Conservation (phyloP, 2,329 filamentous ascomycete genomes). For the Monosporascus sp. region DNA sequence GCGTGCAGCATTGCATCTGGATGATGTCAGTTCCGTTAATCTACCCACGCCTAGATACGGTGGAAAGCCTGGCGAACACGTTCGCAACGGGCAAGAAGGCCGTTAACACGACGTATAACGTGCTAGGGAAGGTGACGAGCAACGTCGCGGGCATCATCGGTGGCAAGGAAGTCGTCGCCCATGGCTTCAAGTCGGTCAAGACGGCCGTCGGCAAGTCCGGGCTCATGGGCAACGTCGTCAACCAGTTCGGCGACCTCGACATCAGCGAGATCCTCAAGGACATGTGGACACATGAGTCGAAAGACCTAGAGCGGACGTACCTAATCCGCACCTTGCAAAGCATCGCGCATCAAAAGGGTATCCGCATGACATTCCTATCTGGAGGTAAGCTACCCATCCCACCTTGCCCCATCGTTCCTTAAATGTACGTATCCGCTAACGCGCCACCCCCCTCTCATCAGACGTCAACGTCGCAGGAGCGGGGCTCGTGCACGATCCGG, state of each 20-base stretch:
- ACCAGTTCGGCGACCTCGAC: slow-evolving; percentile 94
- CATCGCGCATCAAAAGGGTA: slow-evolving; percentile 88
- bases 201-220: slow-evolving; percentile 93
- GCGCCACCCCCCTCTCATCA: slow-evolving; percentile 21
- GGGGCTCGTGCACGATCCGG: slow-evolving; percentile 88
- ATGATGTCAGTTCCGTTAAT: slow-evolving; percentile 88
- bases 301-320: slow-evolving; percentile 95
- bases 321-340: slow-evolving; percentile 92
- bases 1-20: slow-evolving; percentile 94
- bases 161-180: slow-evolving; percentile 85
- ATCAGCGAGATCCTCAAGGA: slow-evolving; percentile 91
- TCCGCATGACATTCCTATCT: slow-evolving; percentile 95
- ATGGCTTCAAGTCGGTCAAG: slow-evolving; percentile 92
- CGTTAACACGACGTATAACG: slow-evolving; percentile 92
- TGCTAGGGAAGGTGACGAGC: slow-evolving; percentile 90
- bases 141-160: slow-evolving; percentile 94
- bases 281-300: slow-evolving; percentile 97
- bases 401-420: not conserved
- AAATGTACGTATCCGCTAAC: not conserved
- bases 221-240: slow-evolving; percentile 91
- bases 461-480: slow-evolving; percentile 88
- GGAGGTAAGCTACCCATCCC: slow-evolving; percentile 52
- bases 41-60: slow-evolving; percentile 85
- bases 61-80: slow-evolving; percentile 86
- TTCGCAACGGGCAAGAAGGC: slow-evolving; percentile 94